phyloP scores from a whole-genome alignment of 2,329 filamentous ascomycete species.

The Emydomyces testavorans region DNA sequence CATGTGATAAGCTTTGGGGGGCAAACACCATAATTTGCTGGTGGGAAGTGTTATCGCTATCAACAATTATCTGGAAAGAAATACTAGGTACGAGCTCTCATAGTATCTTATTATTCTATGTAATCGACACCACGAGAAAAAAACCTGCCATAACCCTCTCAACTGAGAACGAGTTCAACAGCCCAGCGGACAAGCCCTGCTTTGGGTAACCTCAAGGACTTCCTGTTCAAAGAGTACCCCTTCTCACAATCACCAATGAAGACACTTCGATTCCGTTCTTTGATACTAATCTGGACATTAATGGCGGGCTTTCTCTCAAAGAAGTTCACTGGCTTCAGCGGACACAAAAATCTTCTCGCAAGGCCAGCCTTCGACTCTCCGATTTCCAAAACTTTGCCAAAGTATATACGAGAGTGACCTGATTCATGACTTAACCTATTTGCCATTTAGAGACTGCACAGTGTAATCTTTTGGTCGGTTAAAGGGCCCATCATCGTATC shows the following conservation, averaged over 20 bases:
- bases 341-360: slow-evolving; percentile 26
- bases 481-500: slow-evolving; percentile 43
- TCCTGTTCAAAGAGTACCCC: background rate
- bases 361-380: slow-evolving; percentile 37
- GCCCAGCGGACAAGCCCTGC: too few species aligned
- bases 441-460: slow-evolving; percentile 41
- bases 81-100: too few species aligned
- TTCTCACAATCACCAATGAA: slow-evolving; percentile 1
- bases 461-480: slow-evolving; percentile 46
- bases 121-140: too few species aligned
- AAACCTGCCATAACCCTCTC: too few species aligned
- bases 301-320: slow-evolving; percentile 21
- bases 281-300: slow-evolving; percentile 14
- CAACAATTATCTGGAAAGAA: too few species aligned
- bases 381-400: slow-evolving; percentile 37
- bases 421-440: slow-evolving; percentile 38
- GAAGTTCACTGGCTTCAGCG: slow-evolving; percentile 24
- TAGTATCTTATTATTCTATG: too few species aligned
- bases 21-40: background rate
- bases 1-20: slow-evolving; percentile 7
- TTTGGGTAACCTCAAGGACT: background rate
- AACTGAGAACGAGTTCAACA: too few species aligned
- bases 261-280: slow-evolving; percentile 14
- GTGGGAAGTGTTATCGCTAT: too few species aligned
- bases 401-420: slow-evolving; percentile 29